Evolutionary conservation across 352 stramenopile genomes (phyloP), one percentile per base, ranked within the genome.

Genomic region (Hyaloperonospora arabidopsidis): DNA sequence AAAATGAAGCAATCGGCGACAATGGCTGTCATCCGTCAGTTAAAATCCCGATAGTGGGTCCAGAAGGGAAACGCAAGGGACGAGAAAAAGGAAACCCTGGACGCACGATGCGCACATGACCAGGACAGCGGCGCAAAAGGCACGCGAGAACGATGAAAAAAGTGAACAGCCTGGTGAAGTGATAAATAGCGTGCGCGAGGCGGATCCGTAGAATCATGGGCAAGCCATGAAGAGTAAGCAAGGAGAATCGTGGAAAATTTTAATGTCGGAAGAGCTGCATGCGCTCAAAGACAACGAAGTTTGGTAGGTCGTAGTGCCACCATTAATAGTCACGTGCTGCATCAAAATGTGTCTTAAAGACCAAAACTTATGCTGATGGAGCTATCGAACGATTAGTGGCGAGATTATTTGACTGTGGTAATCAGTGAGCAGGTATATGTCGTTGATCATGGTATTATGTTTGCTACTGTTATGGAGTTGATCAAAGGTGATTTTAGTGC

Each of bases 181-280:
- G 14, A 35, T 57, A 2, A 61, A 57, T 28, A 43, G 11, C 28
- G 29, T 66, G 0, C 5, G 40, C 2, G 46, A 49, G 11, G 1
- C 6, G 5, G 52, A 62, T 15, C 52, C 59, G 0, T 59, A 52
- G 40, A 67, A 67, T 44, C 58, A 59, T 19, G 13, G 7, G 7
- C 17, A 67, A 13, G 29, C 47, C 11, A 54, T 62, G 47, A 21
- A 32, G 1, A 59, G 38, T 17, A 6, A 13, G 0, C 29, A 49
- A 4, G 43, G n/a, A 1, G 8, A 46, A 1, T 5, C 39, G 2
- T 59, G 59, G 52, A 0, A n/a, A 10, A 29, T 32, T 0, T 39
- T 40, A 5, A 59, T 59, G 22, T 10, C 47, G 1, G 36, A 32
- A 2, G 39, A 67, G 12, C n/a, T n/a, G n/a, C 4, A 32, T n/a